phyloP scores from a whole-genome alignment of 768 basidiomycete species.

The Trametes punicea region DNA sequence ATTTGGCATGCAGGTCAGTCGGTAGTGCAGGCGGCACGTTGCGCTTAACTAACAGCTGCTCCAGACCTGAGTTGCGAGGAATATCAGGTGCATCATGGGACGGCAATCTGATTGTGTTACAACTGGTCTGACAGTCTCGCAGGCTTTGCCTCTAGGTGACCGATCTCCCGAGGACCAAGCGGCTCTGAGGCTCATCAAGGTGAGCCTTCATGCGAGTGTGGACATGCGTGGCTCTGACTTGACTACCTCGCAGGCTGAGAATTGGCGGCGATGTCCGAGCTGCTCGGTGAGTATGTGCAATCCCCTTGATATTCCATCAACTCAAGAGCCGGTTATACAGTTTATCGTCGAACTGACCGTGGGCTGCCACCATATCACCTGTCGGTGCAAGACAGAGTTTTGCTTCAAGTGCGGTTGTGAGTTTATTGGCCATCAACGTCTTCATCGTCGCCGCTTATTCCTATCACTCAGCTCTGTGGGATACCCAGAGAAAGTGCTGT shows the following conservation, averaged over 20 bases:
- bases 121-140: background rate
- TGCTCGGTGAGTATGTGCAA: constrained; percentile 23
- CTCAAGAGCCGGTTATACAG: constrained; percentile 8
- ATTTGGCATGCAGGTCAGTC: constrained; percentile 35
- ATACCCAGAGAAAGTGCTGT: constrained; percentile 28
- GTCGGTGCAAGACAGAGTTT: constrained; percentile 36
- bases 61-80: constrained; percentile 32
- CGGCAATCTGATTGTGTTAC: background rate
- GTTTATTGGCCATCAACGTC: constrained; percentile 1
- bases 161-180: constrained; percentile 38
- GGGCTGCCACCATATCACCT: constrained; percentile 40
- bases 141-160: constrained; percentile 37
- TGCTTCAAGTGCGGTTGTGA: constrained; percentile 40
- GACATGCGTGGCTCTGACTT: background rate
- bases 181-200: constrained; percentile 35
- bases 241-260: constrained; percentile 29
- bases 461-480: constrained; percentile 22
- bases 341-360: constrained; percentile 26
- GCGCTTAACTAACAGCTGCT: background rate
- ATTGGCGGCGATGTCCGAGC: constrained; percentile 39
- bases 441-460: background rate
- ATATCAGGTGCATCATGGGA: constrained; percentile 25
- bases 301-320: background rate
- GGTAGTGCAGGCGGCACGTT: background rate
- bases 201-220: background rate